Evolutionary conservation across 2,329 filamentous ascomycete genomes (phyloP).

Genomic region (Sclerotinia subarctica): DNA sequence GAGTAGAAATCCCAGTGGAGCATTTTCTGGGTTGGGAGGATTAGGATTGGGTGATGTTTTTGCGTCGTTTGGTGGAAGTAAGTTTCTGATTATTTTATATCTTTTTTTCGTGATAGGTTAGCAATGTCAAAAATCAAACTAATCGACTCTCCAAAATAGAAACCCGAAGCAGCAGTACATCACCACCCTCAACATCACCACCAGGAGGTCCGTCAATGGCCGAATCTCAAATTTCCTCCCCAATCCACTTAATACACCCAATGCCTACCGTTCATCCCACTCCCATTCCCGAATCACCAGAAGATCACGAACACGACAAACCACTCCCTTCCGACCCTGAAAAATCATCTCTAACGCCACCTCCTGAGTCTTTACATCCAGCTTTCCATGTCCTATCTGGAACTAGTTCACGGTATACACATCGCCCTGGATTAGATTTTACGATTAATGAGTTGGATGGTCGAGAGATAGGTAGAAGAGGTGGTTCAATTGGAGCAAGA

Average conservation of each 20-base stretch:
- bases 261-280: background rate
- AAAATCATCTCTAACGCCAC: slow-evolving; percentile 7
- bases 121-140: background rate
- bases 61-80: slow-evolving; percentile 10
- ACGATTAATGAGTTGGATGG: slow-evolving; percentile 16
- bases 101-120: background rate
- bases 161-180: background rate
- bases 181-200: background rate
- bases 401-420: background rate
- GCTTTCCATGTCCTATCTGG: slow-evolving; percentile 6
- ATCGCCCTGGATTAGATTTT: background rate
- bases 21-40: background rate
- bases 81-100: background rate
- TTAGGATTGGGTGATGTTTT: slow-evolving; percentile 12
- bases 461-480: background rate
- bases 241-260: background rate
- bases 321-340: slow-evolving; percentile 4
- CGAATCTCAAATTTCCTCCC: background rate
- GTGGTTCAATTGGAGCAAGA: background rate
- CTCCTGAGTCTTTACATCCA: slow-evolving; percentile 14
- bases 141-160: background rate
- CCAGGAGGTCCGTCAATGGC: background rate
- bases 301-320: background rate
- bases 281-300: background rate
- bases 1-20: background rate